Evolutionary conservation across 768 basidiomycete species (phyloP), one percentile per base, ranked within the genome.

Genomic region (Mycena venus): DNA sequence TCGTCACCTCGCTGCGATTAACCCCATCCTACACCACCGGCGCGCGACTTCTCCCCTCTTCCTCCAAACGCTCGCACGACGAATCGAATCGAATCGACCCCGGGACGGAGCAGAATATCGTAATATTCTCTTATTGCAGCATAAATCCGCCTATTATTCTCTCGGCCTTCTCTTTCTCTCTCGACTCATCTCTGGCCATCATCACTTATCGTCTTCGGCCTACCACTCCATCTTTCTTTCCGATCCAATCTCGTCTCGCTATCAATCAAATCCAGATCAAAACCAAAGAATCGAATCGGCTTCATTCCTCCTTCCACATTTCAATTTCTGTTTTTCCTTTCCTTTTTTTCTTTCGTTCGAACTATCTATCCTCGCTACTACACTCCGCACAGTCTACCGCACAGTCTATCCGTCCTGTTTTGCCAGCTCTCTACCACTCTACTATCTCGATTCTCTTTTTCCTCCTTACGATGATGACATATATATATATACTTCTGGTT

Each of bases 341-440:
- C 9, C n/a, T n/a, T 17, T 15, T 15, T 44, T 56, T 23, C 4
- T 38, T 65, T 66, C 62, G 38, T 61, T 60, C 68, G 32, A 58
- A 64, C 62, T 72, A 64, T 73, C 51, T 63, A 62, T 72, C 70
- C 63, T 73, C 72, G 66, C 72, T 73, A 73, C 72, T n/a, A n/a
- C n/a, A n/a, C 61, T 73, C 66, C 60, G 72, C 70, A 64, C 72
- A 68, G 66, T 68, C 73, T 74, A 62, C n/a, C 70, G 63, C 70
- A 72, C 70, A 72, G 70, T 70, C 69, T 70, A 68, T 73, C 70
- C 38, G 62, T 62, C 73, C 68, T 74, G 68, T 74, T 74, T 74
- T 74, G 73, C 73, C 68, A 74, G 73, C 68, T 74, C 72, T 68
- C 72, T 74, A 58, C 66, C 38, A n/a, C 19, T 44, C 53, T 67